Evolutionary conservation across 331 rosid species (phyloP), one percentile per base, ranked within the genome.

Genomic region (Rhamnella rubrinervis): DNA sequence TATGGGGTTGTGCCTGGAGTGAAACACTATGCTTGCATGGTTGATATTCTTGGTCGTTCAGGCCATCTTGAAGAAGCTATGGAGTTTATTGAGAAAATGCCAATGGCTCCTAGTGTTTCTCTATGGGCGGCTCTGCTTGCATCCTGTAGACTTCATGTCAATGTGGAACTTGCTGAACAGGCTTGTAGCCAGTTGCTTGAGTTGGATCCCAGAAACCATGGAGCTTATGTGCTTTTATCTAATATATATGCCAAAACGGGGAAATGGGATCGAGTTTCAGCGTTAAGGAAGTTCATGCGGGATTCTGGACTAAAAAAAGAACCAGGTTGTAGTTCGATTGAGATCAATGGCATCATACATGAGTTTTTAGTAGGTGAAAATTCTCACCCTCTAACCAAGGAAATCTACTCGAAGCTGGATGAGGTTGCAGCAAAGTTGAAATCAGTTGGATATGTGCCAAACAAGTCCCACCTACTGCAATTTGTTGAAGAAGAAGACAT

Each of bases 111-210:
- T 9, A 71, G 76, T 1, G 82, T 85, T 23, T 73, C 90, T 23
- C 69, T 76, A 58, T 85, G 90, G 90, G 88, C 87, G 17, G 86
- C 86, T 76, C 66, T 87, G 52, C 90, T 87, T 61, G 88, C 86
- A 46, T 80, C 84, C 20, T 85, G 93, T 53, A 77, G 75, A 23
- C 80, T 80, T 59, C 87, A 87, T 66, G 87, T 79, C 49, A 85
- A 81, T 74, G 75, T 81, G 19, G 84, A 66, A 62, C 86, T 81
- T 71, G 93, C 84, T 47, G 86, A 85, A 70, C 72, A 62, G 40
- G 86, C 84, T 50, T 67, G 84, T 61, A 71, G 71, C 62, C 71
- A 50, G 55, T 76, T 85, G 72, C 90, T 85, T 9, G 74, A 78
- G 78, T 66, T 85, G 71, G 93, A 85, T 49, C 93, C 88, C 25